phyloP scores from a whole-genome alignment of 768 basidiomycete genomes.

The Austroboletus eburneus region DNA sequence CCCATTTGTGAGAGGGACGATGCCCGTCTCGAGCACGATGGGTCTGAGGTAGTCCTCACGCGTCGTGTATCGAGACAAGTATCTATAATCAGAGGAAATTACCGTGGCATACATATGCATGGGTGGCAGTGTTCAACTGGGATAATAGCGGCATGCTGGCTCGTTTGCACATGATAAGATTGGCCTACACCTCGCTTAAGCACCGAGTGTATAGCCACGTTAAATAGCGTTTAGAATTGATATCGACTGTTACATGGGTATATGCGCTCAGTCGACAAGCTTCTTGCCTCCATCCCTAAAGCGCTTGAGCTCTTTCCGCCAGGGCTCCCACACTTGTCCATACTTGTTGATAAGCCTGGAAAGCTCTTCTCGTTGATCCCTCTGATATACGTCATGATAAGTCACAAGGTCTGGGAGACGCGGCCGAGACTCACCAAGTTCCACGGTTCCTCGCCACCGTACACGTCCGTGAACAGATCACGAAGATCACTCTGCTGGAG shows the following conservation, averaged over 20 bases:
- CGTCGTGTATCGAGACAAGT: no score
- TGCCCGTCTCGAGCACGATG: slow-evolving; percentile 71
- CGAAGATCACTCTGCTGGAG: slow-evolving; percentile 66
- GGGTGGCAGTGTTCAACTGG: no score
- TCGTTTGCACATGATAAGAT: no score
- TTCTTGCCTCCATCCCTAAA: slow-evolving; percentile 73
- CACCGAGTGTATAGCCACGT: no score
- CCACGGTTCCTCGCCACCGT: slow-evolving; percentile 81
- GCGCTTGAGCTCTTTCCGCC: slow-evolving; percentile 72
- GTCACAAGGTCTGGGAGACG: background rate
- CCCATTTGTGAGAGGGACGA: slow-evolving; percentile 79
- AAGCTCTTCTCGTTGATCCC: slow-evolving; percentile 81
- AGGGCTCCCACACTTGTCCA: slow-evolving; percentile 81
- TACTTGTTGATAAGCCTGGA: slow-evolving; percentile 75
- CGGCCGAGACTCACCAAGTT: slow-evolving; percentile 59
- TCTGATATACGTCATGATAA: slow-evolving; percentile 41
- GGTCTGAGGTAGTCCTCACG: slow-evolving; percentile 62
- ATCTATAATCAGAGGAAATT: no score
- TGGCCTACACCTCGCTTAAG: no score
- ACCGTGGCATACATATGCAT: no score
- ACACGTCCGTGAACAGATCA: slow-evolving; percentile 84
- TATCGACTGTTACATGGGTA: no score
- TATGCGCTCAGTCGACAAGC: slow-evolving; percentile 30
- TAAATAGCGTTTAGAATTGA: no score
- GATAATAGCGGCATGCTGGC: no score